A percentile compares a stretch with the other conserved stretches of the same genome.
These are phyloP conservation scores for Platanthera zijinensis DNA, from an alignment of 106 monocot species.

Conservation along the genomic window DNA sequence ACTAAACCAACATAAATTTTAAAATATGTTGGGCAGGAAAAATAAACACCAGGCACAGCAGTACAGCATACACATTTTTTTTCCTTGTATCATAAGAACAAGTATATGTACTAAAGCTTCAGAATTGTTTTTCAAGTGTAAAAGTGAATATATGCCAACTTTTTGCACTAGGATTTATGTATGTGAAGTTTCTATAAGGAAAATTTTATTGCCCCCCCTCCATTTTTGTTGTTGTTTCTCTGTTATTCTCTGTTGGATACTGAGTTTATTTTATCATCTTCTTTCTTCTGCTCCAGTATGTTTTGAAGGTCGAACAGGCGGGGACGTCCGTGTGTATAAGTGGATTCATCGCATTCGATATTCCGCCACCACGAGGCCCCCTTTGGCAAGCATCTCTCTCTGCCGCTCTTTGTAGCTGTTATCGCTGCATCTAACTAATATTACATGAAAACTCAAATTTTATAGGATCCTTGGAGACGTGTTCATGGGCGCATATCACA, in stretches of 20 bases:
- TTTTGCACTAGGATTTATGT: neutral
- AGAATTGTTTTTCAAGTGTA: neutral
- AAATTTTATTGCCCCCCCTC: neutral
- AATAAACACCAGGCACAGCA: too few species aligned
- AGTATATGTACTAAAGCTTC: too few species aligned
- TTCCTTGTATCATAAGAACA: too few species aligned
- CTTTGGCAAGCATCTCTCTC: conserved; percentile 3
- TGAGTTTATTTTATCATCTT: neutral
- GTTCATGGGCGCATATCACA: conserved; percentile 16
- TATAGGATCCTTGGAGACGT: conserved; percentile 15
- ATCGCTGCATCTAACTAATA: neutral
- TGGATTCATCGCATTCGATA: conserved; percentile 12
- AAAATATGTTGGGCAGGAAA: too few species aligned
- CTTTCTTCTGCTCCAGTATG: conserved; percentile 9
- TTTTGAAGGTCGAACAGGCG: conserved; percentile 16
- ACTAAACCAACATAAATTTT: too few species aligned
- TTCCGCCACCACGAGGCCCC: conserved; percentile 19
- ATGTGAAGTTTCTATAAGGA: neutral
- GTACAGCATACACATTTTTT: too few species aligned
- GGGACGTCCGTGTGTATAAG: conserved; percentile 10
- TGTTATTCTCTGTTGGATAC: neutral
- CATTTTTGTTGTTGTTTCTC: neutral
- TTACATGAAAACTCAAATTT: neutral
- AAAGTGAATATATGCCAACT: neutral
- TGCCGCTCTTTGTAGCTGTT: neutral